These are phyloP conservation scores for Cladosporium sp. DNA, from an alignment of 2,329 filamentous ascomycete species.

Conservation along the genomic window DNA sequence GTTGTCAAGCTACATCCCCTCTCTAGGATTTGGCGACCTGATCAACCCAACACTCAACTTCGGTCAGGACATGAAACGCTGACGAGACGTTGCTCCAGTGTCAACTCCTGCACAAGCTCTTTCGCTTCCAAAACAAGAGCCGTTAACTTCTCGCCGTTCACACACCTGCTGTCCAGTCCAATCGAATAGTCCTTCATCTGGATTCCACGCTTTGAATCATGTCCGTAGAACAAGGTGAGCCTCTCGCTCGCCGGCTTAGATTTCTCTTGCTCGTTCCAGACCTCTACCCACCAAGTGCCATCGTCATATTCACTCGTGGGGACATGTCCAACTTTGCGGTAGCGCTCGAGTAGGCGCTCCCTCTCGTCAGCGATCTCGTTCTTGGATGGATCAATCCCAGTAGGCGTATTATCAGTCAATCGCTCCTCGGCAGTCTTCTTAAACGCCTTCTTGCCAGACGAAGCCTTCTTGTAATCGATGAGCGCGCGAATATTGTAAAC, in stretches of 20 bases:
- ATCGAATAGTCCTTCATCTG: slow-evolving; percentile 4
- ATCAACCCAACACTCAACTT: too few relatives aligned
- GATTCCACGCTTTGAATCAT: slow-evolving; percentile 3
- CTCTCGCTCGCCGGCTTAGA: neutral
- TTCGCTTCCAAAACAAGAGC: slow-evolving; percentile 3
- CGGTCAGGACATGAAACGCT: neutral
- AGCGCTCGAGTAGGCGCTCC: neutral
- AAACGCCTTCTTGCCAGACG: slow-evolving; percentile 1
- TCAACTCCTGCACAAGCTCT: neutral
- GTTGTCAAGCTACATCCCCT: too few relatives aligned
- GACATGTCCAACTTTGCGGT: neutral
- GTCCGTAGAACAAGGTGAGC: slow-evolving; percentile 5
- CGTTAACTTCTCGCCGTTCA: slow-evolving; percentile 3
- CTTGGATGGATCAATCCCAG: neutral
- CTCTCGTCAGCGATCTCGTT: neutral
- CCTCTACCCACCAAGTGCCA: slow-evolving; percentile 7
- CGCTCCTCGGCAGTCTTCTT: slow-evolving; percentile 1
- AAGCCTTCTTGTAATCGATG: neutral
- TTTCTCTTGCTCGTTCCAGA: neutral
- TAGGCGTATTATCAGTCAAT: neutral
- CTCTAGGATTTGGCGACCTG: too few relatives aligned
- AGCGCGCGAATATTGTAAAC: slow-evolving; percentile 11
- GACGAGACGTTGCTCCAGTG: neutral
- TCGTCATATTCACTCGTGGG: slow-evolving; percentile 7
- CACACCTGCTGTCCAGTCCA: slow-evolving; percentile 9